Conservation (phyloP, 1,284 basidiomycete species). For the Apiotrichum brassicae region DNA sequence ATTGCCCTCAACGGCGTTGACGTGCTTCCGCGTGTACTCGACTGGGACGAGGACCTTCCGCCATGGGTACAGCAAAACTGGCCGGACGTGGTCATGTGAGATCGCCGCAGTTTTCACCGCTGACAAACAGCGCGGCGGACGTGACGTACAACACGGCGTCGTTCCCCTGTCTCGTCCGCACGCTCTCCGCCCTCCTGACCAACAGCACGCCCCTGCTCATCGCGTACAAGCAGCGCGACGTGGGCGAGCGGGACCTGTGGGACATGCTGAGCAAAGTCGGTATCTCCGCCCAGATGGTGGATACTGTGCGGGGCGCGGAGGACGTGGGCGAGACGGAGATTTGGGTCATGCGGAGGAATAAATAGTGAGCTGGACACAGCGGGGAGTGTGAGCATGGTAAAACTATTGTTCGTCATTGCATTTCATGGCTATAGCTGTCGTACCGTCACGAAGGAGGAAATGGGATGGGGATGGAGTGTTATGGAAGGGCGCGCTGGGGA, state of each 20-base stretch:
- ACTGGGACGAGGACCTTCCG: conserved; percentile 66
- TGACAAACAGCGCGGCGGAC: conserved; percentile 65
- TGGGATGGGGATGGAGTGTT: too few relatives aligned
- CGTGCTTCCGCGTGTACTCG: conserved; percentile 52
- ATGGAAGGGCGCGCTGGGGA: too few relatives aligned
- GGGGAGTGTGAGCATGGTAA: background rate
- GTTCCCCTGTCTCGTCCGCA: conserved; percentile 53
- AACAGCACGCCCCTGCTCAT: conserved; percentile 51
- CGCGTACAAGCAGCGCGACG: conserved; percentile 76
- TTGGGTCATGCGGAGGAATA: conserved; percentile 51
- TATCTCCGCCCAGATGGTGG: conserved; percentile 48
- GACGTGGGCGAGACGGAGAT: conserved; percentile 56
- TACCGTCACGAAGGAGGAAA: too few relatives aligned
- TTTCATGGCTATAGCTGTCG: too few relatives aligned
- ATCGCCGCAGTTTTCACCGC: background rate
- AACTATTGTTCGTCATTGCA: background rate
- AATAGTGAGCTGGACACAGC: too few relatives aligned
- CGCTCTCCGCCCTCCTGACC: conserved; percentile 30
- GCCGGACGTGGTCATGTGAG: conserved; percentile 41
- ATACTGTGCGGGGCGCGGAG: conserved; percentile 55
- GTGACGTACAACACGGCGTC: conserved; percentile 81
- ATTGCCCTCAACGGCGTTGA: conserved; percentile 52
- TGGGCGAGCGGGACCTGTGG: conserved; percentile 67
- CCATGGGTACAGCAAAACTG: conserved; percentile 36
- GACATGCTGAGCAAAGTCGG: conserved; percentile 49